Conservation (phyloP, 1,139 yeast genomes). For the Lipomyces yarrowii region DNA sequence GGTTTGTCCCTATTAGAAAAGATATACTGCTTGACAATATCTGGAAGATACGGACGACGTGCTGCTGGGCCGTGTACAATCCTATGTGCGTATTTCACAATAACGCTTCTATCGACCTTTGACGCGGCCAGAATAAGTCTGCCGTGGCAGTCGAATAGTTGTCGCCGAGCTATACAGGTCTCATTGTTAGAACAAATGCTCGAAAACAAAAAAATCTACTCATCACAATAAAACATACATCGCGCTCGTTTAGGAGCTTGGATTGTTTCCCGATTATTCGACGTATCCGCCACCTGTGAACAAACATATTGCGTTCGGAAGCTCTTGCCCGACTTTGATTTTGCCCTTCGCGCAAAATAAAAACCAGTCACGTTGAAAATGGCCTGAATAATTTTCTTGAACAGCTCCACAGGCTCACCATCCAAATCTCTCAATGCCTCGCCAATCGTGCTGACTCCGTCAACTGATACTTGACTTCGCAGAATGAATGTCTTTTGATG, state of each 20-base stretch:
- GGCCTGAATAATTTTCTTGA: constrained; percentile 78
- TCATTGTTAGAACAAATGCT: neutral
- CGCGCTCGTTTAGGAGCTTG: constrained; percentile 23
- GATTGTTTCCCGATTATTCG: constrained; percentile 19
- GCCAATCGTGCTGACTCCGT: constrained; percentile 24
- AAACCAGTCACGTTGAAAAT: constrained; percentile 40
- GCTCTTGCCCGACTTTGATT: constrained; percentile 21
- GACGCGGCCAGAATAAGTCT: constrained; percentile 26
- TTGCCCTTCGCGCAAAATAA: constrained; percentile 29
- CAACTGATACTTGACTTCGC: constrained; percentile 22
- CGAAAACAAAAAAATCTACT: neutral
- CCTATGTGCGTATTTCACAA: constrained; percentile 24
- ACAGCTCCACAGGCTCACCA: constrained; percentile 72
- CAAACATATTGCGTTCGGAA: constrained; percentile 29
- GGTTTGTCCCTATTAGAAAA: constrained; percentile 14
- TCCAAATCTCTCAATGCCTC: constrained; percentile 16
- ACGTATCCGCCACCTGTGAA: constrained; percentile 31
- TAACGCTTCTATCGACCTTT: constrained; percentile 16
- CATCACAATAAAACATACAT: neutral
- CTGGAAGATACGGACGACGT: constrained; percentile 27
- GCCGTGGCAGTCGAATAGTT: constrained; percentile 26
- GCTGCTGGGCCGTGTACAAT: constrained; percentile 27
- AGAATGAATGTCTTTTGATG: constrained; percentile 17
- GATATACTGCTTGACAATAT: constrained; percentile 20
- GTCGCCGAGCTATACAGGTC: constrained; percentile 18